Conservation (phyloP, 83 land plant genomes). For the Picea abies region DNA sequence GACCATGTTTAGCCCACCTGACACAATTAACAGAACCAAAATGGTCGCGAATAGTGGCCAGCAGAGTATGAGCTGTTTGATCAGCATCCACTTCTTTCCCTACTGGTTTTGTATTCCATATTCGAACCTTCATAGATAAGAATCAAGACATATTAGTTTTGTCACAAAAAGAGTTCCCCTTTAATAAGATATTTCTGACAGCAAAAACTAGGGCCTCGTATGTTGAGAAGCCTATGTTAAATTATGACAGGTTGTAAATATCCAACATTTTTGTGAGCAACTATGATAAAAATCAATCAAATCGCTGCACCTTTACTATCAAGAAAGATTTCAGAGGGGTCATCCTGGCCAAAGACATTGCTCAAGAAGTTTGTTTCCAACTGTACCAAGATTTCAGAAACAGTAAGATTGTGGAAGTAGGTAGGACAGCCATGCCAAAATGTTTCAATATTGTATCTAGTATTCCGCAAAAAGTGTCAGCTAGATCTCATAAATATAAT, state of each 20-base stretch:
- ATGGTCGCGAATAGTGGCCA: slow-evolving; percentile 93
- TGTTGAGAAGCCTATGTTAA: too few relatives aligned
- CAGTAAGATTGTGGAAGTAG: too few relatives aligned
- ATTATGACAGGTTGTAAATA: too few relatives aligned
- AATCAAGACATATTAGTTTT: background rate
- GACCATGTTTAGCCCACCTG: slow-evolving; percentile 94
- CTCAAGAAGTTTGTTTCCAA: too few relatives aligned
- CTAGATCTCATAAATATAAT: background rate
- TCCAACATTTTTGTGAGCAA: background rate
- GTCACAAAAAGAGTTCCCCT: too few relatives aligned
- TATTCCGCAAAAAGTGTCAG: background rate
- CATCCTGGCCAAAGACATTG: too few relatives aligned
- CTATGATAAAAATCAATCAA: background rate
- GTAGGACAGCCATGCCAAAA: too few relatives aligned
- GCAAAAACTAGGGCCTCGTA: too few relatives aligned
- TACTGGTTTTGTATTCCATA: slow-evolving; percentile 84
- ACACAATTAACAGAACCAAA: slow-evolving; percentile 99
- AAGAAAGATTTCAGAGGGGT: slow-evolving; percentile 5
- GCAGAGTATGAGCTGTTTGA: slow-evolving; percentile 45
- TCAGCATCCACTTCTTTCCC: slow-evolving; percentile 54
- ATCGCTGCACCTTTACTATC: background rate
- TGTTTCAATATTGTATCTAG: too few relatives aligned
- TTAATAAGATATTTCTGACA: too few relatives aligned
- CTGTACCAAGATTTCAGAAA: too few relatives aligned
- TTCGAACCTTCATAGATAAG: slow-evolving; percentile 66